A percentile compares a stretch with the other conserved stretches of the same genome.
These are phyloP conservation scores for Crotalaria pallida DNA, from an alignment of 306 rosid species.

Conservation along the genomic window DNA sequence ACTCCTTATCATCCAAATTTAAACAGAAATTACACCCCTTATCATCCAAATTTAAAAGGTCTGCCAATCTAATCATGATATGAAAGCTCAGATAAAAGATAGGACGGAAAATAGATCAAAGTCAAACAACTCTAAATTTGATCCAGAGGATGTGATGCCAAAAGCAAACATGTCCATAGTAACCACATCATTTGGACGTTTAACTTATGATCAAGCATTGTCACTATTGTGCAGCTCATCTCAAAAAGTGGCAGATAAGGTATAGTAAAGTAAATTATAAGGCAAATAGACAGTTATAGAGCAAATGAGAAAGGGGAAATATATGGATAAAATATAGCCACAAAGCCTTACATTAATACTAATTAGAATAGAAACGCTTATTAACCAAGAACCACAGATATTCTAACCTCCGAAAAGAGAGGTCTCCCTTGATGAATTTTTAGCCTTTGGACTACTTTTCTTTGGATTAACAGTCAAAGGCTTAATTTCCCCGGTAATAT, in stretches of 20 bases:
- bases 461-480: constrained; percentile 50
- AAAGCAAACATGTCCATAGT: constrained; percentile 1
- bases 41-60: not conserved
- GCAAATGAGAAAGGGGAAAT: not conserved
- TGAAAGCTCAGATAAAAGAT: constrained; percentile 4
- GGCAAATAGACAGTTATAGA: not conserved
- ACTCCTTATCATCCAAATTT: not conserved
- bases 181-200: not conserved
- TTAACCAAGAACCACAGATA: constrained; percentile 15
- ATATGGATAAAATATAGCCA: not conserved
- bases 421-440: constrained; percentile 71
- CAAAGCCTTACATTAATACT: not conserved
- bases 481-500: constrained; percentile 61
- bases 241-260: constrained; percentile 1
- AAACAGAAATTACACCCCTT: constrained; percentile 4
- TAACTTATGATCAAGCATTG: not conserved
- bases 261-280: not conserved
- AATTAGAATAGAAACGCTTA: not conserved
- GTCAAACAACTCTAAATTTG: not conserved
- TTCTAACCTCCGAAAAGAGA: constrained; percentile 93
- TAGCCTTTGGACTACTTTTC: constrained; percentile 93
- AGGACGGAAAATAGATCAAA: constrained; percentile 4
- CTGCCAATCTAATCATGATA: not conserved
- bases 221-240: constrained; percentile 17
- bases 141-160: not conserved